These are phyloP conservation scores for Haematococcus sp. DNA, from an alignment of 139 green algal species.

Conservation along the genomic window DNA sequence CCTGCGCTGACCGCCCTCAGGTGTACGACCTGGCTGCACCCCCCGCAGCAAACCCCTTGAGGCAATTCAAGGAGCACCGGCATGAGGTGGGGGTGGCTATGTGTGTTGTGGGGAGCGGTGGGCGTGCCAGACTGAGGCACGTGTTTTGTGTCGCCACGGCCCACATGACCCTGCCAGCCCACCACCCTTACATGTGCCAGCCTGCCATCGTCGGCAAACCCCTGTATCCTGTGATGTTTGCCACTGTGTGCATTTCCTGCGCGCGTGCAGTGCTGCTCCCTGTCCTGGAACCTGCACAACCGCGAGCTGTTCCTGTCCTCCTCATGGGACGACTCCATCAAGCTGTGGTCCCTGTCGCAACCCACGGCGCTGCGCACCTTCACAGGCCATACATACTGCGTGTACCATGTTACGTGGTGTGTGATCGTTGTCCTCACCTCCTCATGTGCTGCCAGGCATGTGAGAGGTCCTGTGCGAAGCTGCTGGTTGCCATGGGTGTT, in stretches of 20 bases:
- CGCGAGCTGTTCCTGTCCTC: conserved; percentile 86
- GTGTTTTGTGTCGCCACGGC: neutral
- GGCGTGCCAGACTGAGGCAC: neutral
- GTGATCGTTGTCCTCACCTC: conserved; percentile 5
- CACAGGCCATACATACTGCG: conserved; percentile 91
- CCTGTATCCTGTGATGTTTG: too few relatives aligned
- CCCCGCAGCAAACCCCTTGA: conserved; percentile 81
- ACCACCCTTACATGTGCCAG: neutral
- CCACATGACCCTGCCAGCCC: neutral
- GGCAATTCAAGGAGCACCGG: conserved; percentile 83
- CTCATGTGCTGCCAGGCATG: neutral
- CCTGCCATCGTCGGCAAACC: neutral
- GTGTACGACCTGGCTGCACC: conserved; percentile 81
- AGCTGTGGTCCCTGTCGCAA: conserved; percentile 82
- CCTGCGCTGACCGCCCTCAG: neutral
- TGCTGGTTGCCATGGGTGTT: neutral
- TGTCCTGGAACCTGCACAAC: conserved; percentile 88
- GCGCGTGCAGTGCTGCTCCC: conserved; percentile 47
- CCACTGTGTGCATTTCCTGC: too few relatives aligned
- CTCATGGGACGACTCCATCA: conserved; percentile 95
- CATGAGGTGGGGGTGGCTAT: conserved; percentile 66
- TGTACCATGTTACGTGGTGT: conserved; percentile 92
- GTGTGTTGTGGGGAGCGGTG: neutral
- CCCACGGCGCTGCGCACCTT: conserved; percentile 72
- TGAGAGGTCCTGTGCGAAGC: neutral